phyloP scores from a whole-genome alignment of 2,329 filamentous ascomycete species.

The Xylaria arbuscula region DNA sequence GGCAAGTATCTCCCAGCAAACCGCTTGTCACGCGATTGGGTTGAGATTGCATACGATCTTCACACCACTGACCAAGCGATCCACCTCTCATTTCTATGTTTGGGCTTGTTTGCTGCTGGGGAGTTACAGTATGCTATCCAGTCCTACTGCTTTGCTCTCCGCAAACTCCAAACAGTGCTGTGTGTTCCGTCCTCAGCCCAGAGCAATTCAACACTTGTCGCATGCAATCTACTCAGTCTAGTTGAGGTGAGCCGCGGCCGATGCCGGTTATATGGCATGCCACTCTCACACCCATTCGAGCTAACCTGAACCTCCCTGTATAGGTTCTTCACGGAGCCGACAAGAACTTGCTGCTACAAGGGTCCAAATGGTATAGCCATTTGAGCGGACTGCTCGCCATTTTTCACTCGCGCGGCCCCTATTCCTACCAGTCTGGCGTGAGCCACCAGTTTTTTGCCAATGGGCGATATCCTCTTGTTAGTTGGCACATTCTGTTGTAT shows the following conservation, averaged over 20 bases:
- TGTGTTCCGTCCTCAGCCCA: not conserved
- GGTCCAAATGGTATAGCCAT: slow-evolving; percentile 34
- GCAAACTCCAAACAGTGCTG: slow-evolving; percentile 25
- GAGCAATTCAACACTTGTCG: slow-evolving; percentile 30
- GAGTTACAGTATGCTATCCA: slow-evolving; percentile 28
- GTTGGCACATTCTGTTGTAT: not conserved
- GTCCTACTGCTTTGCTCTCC: slow-evolving; percentile 33
- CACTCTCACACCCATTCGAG: not conserved
- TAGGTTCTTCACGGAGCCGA: slow-evolving; percentile 36
- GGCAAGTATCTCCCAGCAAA: slow-evolving; percentile 32
- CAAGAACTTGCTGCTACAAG: slow-evolving; percentile 26
- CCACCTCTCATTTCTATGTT: slow-evolving; percentile 31
- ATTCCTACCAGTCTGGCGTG: slow-evolving; percentile 32
- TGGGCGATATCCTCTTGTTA: slow-evolving; percentile 34
- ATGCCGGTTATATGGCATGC: not conserved
- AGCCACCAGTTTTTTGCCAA: slow-evolving; percentile 36
- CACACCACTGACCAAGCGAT: slow-evolving; percentile 29
- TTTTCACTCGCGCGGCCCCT: slow-evolving; percentile 30
- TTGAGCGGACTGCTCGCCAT: slow-evolving; percentile 34
- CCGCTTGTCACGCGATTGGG: slow-evolving; percentile 23
- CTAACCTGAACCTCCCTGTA: slow-evolving; percentile 10
- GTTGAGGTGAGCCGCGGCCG: slow-evolving; percentile 35
- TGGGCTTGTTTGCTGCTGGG: slow-evolving; percentile 35
- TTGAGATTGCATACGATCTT: slow-evolving; percentile 35
- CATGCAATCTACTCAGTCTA: slow-evolving; percentile 37